Percentiles rank a stretch among this genome's conserved stretches.
phyloP scores from a whole-genome alignment of 805 yeast species.

The Jamesozyma gamospora region DNA sequence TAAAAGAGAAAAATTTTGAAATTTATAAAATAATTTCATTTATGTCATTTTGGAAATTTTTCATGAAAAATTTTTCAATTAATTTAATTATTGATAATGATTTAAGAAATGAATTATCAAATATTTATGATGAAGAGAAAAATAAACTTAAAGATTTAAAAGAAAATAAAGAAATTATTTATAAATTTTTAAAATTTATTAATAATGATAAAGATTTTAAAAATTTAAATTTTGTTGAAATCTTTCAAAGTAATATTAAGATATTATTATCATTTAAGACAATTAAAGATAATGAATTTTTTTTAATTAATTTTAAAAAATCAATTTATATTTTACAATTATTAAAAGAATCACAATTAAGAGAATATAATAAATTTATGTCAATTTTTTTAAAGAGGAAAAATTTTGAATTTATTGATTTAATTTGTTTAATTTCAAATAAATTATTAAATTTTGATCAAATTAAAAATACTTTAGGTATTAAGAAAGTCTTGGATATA shows the following conservation, averaged over 20 bases:
- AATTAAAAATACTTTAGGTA: conserved; percentile 18
- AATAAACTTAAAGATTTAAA: conserved; percentile 13
- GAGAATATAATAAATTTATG: conserved; percentile 27
- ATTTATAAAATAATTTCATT: conserved; percentile 19
- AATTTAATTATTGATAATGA: conserved; percentile 24
- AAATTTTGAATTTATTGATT: conserved; percentile 14
- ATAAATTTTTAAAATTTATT: conserved; percentile 9
- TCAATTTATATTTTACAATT: conserved; percentile 16
- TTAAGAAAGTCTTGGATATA: conserved; percentile 9
- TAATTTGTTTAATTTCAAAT: conserved; percentile 16
- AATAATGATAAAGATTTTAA: conserved; percentile 3
- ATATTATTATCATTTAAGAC: conserved; percentile 6
- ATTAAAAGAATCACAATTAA: conserved; percentile 13
- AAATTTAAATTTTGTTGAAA: conserved; percentile 17
- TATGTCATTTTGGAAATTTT: conserved; percentile 28
- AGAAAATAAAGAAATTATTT: conserved; percentile 11
- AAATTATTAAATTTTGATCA: conserved; percentile 24
- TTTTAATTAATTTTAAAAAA: conserved; percentile 3
- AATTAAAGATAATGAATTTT: no score
- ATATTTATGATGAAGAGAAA: conserved; percentile 25
- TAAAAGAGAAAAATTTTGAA: conserved; percentile 16
- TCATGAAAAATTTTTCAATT: conserved; percentile 22
- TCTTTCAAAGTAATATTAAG: conserved; percentile 24
- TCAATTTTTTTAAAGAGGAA: conserved; percentile 26
- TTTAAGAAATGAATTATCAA: conserved; percentile 18